Percentiles rank a stretch among this genome's conserved stretches.
phyloP scores from a whole-genome alignment of 345 rosid genomes.

The Cardamine chenopodiifolia region DNA sequence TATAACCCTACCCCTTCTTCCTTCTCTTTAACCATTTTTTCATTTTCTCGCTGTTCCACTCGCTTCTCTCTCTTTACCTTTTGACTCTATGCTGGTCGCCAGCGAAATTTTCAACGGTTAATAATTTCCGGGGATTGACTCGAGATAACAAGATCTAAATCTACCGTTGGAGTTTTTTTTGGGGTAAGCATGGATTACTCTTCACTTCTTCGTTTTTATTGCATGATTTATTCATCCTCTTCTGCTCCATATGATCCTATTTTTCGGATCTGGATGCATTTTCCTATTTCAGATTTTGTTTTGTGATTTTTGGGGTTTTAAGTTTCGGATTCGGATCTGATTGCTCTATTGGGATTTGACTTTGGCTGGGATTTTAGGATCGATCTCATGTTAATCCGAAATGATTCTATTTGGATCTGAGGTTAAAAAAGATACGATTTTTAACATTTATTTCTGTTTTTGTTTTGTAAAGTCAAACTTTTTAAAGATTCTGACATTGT shows the following conservation, averaged over 20 bases:
- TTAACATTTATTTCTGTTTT: neutral
- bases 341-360: neutral
- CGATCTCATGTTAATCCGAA: conserved; percentile 6
- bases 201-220: neutral
- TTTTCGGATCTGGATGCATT: conserved; percentile 42
- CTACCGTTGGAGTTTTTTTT: neutral
- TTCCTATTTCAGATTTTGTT: neutral
- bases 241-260: conserved; percentile 4
- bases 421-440: conserved; percentile 30
- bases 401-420: conserved; percentile 37
- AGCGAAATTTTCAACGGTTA: conserved; percentile 46
- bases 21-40: neutral
- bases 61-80: conserved; percentile 10
- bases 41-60: conserved; percentile 32
- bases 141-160: conserved; percentile 39
- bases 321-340: conserved; percentile 34
- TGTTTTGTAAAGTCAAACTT: neutral
- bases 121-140: conserved; percentile 21
- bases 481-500: conserved; percentile 32
- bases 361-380: neutral
- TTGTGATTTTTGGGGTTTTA: neutral
- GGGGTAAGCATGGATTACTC: conserved; percentile 37
- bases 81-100: conserved; percentile 49
- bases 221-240: conserved; percentile 6
- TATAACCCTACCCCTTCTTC: conserved; percentile 6